Evolutionary conservation across 305 asterid species (phyloP), one percentile per base, ranked within the genome.

Genomic region (Fraxinus greggii): DNA sequence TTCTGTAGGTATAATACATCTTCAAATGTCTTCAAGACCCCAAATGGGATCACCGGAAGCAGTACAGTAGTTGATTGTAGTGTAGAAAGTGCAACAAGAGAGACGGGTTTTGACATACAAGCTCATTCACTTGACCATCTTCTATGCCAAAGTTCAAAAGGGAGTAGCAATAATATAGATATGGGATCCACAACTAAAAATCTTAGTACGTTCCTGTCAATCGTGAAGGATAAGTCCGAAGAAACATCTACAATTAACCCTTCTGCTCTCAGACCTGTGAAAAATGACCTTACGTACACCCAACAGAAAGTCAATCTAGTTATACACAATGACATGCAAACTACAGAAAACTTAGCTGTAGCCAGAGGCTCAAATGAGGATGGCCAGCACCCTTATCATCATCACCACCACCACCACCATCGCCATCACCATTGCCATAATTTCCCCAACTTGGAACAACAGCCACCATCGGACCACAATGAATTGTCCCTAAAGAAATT

Each of bases 1-100:
- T 74, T 79, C 82, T 88, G 87, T 91, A 94, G 97, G 95, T 94
- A 92, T 85, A 86, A 86, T 86, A 88, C 91, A 51, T 86, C 93
- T 76, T 80, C 94, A 86, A 92, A 87, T 79, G 76, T 81, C 78
- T 83, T 84, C 82, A 86, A 84, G 84, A 85, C 91, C 80, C 91
- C 95, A 31, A 89, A 82, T 59, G 91, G 79, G 65, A 73, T 77
- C 82, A 86, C 85, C 2, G 81, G 86, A 36, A 81, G 90, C 87
- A 81, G 86, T 81, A 87, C 89, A 59, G n/a, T 84, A 54, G 76
- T 84, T 54, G 90, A 87, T 83, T 84, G 82, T 79, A 87, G 93
- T 83, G 85, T 67, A n/a, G 93, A 89, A 78, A 86, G 81, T 84
- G 89, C 87, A 36, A 93, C 87, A 85, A 80, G 87, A 74, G 91